Conservation (phyloP, 345 rosid genomes). For the Salix arbutifolia region DNA sequence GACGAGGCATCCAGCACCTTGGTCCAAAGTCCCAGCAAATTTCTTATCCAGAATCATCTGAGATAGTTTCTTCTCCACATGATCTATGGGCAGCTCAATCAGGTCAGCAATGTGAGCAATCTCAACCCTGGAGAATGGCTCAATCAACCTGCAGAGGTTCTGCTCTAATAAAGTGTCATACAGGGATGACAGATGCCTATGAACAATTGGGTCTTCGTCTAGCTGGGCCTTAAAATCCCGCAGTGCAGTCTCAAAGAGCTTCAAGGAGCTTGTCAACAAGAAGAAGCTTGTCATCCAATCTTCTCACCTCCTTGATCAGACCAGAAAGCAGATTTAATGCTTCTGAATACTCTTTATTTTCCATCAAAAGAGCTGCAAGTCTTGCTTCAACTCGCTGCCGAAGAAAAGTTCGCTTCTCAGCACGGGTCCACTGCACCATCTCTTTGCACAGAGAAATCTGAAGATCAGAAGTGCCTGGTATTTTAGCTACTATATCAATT, state of each 20-base stretch:
- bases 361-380: slow-evolving; percentile 95
- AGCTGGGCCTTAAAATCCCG: slow-evolving; percentile 75
- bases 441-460: slow-evolving; percentile 92
- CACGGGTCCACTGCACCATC: slow-evolving; percentile 93
- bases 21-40: slow-evolving; percentile 91
- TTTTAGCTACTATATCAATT: slow-evolving; percentile 91
- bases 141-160: slow-evolving; percentile 84
- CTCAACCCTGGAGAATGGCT: slow-evolving; percentile 91
- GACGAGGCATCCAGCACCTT: slow-evolving; percentile 94
- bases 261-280: slow-evolving; percentile 92
- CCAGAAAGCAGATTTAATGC: slow-evolving; percentile 66
- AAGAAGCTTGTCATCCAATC: slow-evolving; percentile 94
- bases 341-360: slow-evolving; percentile 72
- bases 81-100: slow-evolving; percentile 63
- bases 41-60: slow-evolving; percentile 97
- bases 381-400: slow-evolving; percentile 94
- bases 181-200: slow-evolving; percentile 87
- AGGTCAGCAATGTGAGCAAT: slow-evolving; percentile 81
- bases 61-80: slow-evolving; percentile 90
- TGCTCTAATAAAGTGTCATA: slow-evolving; percentile 89
- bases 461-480: slow-evolving; percentile 79
- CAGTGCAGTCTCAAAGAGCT: slow-evolving; percentile 76
- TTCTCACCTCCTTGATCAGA: slow-evolving; percentile 85
- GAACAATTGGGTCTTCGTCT: slow-evolving; percentile 94
- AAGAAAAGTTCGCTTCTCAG: slow-evolving; percentile 88